A percentile compares a stretch with the other conserved stretches of the same genome.
These are phyloP conservation scores for Coniochaeta hoffmannii DNA, from an alignment of 2,329 filamentous ascomycete genomes.

Conservation along the genomic window DNA sequence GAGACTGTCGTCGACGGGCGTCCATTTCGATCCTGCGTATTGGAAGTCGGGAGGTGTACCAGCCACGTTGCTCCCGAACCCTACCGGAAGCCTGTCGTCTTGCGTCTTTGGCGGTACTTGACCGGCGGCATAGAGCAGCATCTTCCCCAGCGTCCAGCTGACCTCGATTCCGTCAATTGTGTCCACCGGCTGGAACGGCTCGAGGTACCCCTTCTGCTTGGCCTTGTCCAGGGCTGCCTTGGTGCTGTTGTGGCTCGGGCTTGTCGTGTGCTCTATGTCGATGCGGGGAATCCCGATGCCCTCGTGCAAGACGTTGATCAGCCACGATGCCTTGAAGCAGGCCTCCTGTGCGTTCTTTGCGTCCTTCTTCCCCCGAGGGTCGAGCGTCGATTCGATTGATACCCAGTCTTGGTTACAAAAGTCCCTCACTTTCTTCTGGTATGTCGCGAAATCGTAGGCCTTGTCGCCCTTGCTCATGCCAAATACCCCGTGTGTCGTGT, in stretches of 20 bases:
- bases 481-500: slow-evolving; percentile 94
- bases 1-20: slow-evolving; percentile 22
- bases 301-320: slow-evolving; percentile 93
- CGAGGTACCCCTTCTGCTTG: slow-evolving; percentile 67
- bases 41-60: slow-evolving; percentile 73
- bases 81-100: slow-evolving; percentile 62
- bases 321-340: slow-evolving; percentile 97
- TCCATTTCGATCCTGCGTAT: slow-evolving; percentile 58
- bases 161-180: slow-evolving; percentile 89
- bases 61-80: slow-evolving; percentile 80
- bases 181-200: slow-evolving; percentile 87
- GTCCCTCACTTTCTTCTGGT: slow-evolving; percentile 74
- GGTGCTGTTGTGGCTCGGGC: slow-evolving; percentile 58
- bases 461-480: slow-evolving; percentile 63
- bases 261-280: slow-evolving; percentile 59
- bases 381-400: slow-evolving; percentile 60
- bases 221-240: slow-evolving; percentile 60
- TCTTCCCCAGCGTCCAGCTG: slow-evolving; percentile 95
- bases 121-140: slow-evolving; percentile 88
- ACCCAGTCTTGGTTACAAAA: slow-evolving; percentile 85
- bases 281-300: slow-evolving; percentile 89
- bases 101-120: slow-evolving; percentile 63
- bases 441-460: slow-evolving; percentile 83
- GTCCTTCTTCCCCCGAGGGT: slow-evolving; percentile 52
- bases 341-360: slow-evolving; percentile 75